Evolutionary conservation across 2,329 filamentous ascomycete genomes (phyloP).

Genomic region (Aureobasidium leucospermi): DNA sequence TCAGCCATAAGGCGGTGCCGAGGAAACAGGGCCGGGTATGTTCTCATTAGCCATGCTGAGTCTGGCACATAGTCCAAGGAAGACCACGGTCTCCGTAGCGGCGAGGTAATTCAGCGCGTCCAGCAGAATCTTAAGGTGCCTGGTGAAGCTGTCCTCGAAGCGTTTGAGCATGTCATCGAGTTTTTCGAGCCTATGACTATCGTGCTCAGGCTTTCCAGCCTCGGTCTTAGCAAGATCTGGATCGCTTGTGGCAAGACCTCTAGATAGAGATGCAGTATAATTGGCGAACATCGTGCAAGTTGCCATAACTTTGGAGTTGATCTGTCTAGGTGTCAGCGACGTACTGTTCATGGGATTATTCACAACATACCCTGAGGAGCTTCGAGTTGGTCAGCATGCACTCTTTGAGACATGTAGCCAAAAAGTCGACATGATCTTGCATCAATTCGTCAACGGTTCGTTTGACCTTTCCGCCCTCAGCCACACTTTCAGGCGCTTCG

Average conservation of each 20-base stretch:
- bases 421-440: constrained; percentile 97
- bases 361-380: constrained; percentile 64
- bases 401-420: constrained; percentile 96
- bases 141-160: constrained; percentile 88
- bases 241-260: constrained; percentile 76
- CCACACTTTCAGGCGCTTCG: constrained; percentile 39
- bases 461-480: constrained; percentile 43
- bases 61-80: constrained; percentile 78
- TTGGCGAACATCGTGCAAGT: constrained; percentile 91
- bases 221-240: constrained; percentile 57
- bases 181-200: constrained; percentile 59
- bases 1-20: constrained; percentile 2
- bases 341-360: neutral
- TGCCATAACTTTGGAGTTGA: constrained; percentile 94
- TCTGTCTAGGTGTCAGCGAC: constrained; percentile 45
- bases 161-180: constrained; percentile 81
- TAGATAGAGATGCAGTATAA: constrained; percentile 79
- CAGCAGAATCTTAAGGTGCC: constrained; percentile 86
- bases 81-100: constrained; percentile 90
- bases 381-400: constrained; percentile 99
- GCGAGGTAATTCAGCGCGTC: constrained; percentile 96
- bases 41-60: constrained; percentile 76
- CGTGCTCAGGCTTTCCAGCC: constrained; percentile 27
- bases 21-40: constrained; percentile 16
- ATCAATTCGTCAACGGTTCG: constrained; percentile 94